Base-by-base conservation (phyloP, 495 filamentous ascomycete species). In the Elasticomyces elasticus region DNA sequence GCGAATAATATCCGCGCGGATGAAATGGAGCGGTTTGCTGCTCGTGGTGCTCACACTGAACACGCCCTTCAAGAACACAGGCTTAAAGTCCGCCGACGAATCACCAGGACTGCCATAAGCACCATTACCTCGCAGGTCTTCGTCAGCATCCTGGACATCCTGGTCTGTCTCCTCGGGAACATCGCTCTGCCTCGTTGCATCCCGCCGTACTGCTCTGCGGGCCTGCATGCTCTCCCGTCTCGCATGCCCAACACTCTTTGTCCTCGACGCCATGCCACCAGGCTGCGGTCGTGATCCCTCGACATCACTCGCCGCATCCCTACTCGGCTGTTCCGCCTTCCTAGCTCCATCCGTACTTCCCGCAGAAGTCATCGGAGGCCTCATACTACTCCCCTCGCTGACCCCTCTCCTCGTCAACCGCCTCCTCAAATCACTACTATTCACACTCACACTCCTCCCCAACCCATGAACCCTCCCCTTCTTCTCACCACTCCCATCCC, bases 41-140 rank as follows among this genome's bases (percentile, higher is more conserved):
- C 89, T 95, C 1, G 92, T 99, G 0, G 92, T 99, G 4, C 87
- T 89, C 30, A 97, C 92, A 65, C 90, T 96, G 74, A 99, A 99
- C 23, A 99, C 80, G 22, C 92, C 92, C 67, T 99, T 99, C 24
- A 99, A 79, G 65, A 84, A 99, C 24, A 97, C 92, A 1, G 94
- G 94, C 64, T 95, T 97, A 38, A 84, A 80, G 35, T 82, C 72
- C 57, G 85, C 76, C 61, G 86, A n/a, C n/a, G n/a, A n/a, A n/a
- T n/a, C n/a, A n/a, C n/a, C n/a, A n/a, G n/a, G 70, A 71, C 72
- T 75, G 27, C 71, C 71, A 77, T 60, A 49, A 31, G 49, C 50
- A 23, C 47, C 27, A 19, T 13, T 25, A 19, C 49, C 61, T 41
- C 61, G 66, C 38, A 66, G 67, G 49, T 51, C 63, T 20, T 65